phyloP scores from a whole-genome alignment of 176 grass and related monocot genomes.

The Poa pratensis region DNA sequence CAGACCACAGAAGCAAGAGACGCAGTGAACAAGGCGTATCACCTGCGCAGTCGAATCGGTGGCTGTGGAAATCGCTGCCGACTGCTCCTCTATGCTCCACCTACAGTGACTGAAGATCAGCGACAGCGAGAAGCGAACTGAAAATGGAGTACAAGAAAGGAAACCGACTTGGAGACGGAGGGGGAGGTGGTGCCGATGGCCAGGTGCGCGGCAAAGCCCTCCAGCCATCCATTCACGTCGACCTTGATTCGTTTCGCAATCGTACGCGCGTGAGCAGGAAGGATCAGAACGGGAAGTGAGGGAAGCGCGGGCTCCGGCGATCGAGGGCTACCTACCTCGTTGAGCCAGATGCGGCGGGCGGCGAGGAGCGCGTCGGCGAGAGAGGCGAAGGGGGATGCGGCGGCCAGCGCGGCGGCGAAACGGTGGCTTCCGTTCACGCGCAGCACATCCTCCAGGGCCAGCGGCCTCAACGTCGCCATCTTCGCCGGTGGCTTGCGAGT shows the following conservation, averaged over 20 bases:
- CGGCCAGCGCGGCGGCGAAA: constrained; percentile 69
- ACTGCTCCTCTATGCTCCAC: no score
- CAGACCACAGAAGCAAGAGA: no score
- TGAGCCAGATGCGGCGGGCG: constrained; percentile 87
- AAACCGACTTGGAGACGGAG: constrained; percentile 64
- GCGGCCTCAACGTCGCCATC: constrained; percentile 37
- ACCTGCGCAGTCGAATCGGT: no score
- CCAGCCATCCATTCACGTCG: constrained; percentile 91
- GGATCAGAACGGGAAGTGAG: constrained; percentile 7
- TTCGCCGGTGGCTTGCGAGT: neutral
- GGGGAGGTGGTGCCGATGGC: constrained; percentile 71
- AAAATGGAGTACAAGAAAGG: neutral
- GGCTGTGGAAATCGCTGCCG: no score
- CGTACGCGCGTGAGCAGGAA: neutral
- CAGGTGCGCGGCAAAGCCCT: constrained; percentile 84
- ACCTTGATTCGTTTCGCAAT: constrained; percentile 53
- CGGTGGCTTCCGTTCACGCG: constrained; percentile 69
- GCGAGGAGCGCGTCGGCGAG: constrained; percentile 63
- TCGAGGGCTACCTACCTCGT: constrained; percentile 52
- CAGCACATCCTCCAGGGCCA: constrained; percentile 60
- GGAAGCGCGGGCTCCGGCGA: neutral
- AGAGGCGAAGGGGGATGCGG: constrained; percentile 70
- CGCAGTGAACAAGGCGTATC: no score
- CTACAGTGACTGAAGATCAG: no score
- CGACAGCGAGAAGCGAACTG: no score